Percentiles rank a stretch among this genome's conserved stretches.
Evolutionary conservation across 2,329 filamentous ascomycete genomes (phyloP).

Genomic region (Sporothrix pseudoabietina): DNA sequence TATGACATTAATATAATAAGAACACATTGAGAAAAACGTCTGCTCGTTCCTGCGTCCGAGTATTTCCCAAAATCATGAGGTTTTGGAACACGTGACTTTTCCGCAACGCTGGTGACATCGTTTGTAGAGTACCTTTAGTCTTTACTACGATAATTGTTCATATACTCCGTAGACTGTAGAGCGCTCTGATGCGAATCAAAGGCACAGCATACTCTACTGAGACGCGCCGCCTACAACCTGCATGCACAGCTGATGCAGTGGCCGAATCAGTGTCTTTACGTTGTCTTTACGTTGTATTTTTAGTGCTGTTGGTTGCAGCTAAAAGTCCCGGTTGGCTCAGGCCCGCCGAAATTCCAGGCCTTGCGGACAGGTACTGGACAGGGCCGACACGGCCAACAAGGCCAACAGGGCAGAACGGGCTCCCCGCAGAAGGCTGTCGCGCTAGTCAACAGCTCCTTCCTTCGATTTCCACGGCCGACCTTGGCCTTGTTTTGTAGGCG

Average conservation of each 20-base stretch:
- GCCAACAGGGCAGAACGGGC: not conserved
- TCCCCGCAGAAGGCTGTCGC: conserved; percentile 22
- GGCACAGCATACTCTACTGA: not conserved
- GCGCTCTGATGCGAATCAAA: not conserved
- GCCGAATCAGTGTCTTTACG: not conserved
- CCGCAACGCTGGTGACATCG: not conserved
- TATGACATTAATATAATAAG: not conserved
- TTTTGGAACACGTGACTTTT: not conserved
- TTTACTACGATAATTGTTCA: not conserved
- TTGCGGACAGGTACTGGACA: not conserved
- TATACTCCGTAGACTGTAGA: not conserved
- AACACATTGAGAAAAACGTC: not conserved
- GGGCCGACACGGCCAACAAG: not conserved
- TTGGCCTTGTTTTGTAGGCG: conserved; percentile 2
- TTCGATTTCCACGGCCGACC: not conserved
- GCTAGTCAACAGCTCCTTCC: conserved; percentile 10
- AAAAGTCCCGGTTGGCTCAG: not conserved
- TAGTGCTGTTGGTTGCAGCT: not conserved
- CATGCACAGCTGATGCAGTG: not conserved
- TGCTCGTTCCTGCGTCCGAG: not conserved
- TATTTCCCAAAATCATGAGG: not conserved
- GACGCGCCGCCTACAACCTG: not conserved
- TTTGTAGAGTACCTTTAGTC: not conserved
- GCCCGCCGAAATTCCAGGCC: conserved; percentile 1
- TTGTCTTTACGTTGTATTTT: not conserved